Percentiles rank a stretch among this genome's conserved stretches.
These are phyloP conservation scores for Penicillium cinerascens DNA, from an alignment of 495 filamentous ascomycete species.

Conservation along the genomic window DNA sequence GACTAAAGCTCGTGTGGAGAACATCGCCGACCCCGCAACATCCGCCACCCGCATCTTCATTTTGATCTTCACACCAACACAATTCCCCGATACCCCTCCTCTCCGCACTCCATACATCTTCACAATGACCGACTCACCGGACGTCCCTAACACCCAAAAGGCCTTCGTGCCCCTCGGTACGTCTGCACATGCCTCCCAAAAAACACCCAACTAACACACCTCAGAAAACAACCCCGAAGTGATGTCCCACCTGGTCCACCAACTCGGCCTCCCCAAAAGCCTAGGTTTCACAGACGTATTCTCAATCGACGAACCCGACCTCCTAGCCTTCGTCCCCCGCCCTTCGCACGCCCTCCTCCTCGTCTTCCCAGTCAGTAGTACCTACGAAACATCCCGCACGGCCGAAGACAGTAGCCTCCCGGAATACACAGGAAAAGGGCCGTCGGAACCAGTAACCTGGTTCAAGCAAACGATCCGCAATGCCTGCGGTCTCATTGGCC, in stretches of 20 bases:
- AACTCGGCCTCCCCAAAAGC: conserved; percentile 64
- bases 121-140: conserved; percentile 36
- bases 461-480: conserved; percentile 89
- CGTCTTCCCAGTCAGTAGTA: conserved; percentile 73
- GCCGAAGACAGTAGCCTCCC: conserved; percentile 57
- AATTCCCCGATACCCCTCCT: background rate
- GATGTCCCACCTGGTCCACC: conserved; percentile 70
- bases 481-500: conserved; percentile 80
- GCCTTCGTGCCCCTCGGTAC: conserved; percentile 50
- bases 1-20: background rate
- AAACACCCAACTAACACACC: conserved; percentile 14
- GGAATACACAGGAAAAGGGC: conserved; percentile 50
- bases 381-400: conserved; percentile 63
- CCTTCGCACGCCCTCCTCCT: conserved; percentile 78
- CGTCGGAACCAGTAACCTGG: conserved; percentile 69
- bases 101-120: background rate
- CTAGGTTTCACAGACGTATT: conserved; percentile 80
- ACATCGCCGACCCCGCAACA: conserved; percentile 2
- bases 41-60: background rate
- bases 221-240: conserved; percentile 75
- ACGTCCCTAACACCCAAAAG: conserved; percentile 39
- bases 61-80: background rate
- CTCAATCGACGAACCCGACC: conserved; percentile 72
- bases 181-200: background rate
- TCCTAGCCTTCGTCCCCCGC: conserved; percentile 77